Evolutionary conservation across 305 asterid species (phyloP).

Genomic region (Fraxinus xanthoxyloides): DNA sequence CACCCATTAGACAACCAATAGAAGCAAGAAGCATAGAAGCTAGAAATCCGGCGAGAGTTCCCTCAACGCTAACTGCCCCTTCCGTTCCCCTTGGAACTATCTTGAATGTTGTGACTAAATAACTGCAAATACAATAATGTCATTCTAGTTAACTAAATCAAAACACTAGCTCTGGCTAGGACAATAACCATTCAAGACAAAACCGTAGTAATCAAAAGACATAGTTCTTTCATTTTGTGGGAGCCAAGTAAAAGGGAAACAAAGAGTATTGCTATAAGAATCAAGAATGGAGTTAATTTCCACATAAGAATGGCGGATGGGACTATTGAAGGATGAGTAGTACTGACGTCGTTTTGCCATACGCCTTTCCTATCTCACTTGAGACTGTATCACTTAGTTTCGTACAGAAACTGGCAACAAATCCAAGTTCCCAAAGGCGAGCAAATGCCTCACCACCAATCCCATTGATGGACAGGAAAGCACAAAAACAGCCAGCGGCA

Average conservation of each 20-base stretch:
- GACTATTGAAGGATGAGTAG: conserved; percentile 17
- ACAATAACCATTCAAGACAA: neutral
- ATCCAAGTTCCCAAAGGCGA: conserved; percentile 78
- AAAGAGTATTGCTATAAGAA: neutral
- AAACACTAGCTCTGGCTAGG: neutral
- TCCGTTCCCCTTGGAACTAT: conserved; percentile 91
- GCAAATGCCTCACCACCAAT: conserved; percentile 65
- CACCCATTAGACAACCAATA: conserved; percentile 53
- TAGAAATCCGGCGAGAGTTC: conserved; percentile 86
- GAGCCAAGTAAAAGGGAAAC: neutral
- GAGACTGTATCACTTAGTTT: conserved; percentile 96
- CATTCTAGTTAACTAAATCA: neutral
- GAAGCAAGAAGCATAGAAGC: conserved; percentile 84
- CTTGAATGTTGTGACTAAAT: conserved; percentile 85
- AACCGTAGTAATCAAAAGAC: neutral
- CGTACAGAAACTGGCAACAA: conserved; percentile 93
- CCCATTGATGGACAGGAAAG: conserved; percentile 66
- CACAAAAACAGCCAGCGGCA: conserved; percentile 92
- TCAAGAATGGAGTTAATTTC: neutral
- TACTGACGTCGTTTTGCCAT: conserved; percentile 89
- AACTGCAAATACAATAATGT: conserved; percentile 29
- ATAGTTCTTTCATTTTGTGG: neutral
- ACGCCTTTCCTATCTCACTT: conserved; percentile 98
- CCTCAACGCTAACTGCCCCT: conserved; percentile 91
- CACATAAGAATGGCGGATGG: neutral